phyloP scores from a whole-genome alignment of 225 moss, liverwort and hornwort species.

The Bryum argenteum region DNA sequence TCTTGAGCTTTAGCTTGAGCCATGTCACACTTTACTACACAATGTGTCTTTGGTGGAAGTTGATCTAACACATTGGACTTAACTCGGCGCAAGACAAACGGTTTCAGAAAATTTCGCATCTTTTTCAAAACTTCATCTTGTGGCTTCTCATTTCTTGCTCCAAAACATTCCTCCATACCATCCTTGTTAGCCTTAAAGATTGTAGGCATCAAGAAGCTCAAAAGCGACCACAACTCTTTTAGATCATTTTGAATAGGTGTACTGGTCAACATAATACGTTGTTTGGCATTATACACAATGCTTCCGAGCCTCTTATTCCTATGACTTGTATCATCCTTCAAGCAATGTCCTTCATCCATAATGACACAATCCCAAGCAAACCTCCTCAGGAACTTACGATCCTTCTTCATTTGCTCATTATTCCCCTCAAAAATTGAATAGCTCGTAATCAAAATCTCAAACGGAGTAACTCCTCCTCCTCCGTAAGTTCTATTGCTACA shows the following conservation, averaged over 20 bases:
- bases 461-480: background rate
- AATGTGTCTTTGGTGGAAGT: background rate
- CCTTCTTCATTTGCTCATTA: background rate
- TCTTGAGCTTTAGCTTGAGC: background rate
- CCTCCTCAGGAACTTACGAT: background rate
- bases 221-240: background rate
- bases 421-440: slow-evolving; percentile 13
- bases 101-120: background rate
- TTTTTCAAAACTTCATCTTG: background rate
- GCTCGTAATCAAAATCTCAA: slow-evolving; percentile 13
- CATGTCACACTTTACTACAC: background rate
- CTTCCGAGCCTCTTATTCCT: background rate
- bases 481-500: background rate
- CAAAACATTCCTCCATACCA: background rate
- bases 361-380: slow-evolving; percentile 4
- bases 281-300: background rate
- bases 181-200: background rate
- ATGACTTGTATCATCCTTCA: background rate
- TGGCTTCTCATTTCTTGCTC: background rate
- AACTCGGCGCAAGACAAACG: background rate
- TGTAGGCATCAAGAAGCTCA: slow-evolving; percentile 16
- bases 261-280: background rate
- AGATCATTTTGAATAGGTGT: slow-evolving; percentile 10
- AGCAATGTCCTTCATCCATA: slow-evolving; percentile 20
- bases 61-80: background rate